Conservation (phyloP, 495 filamentous ascomycete genomes). For the Penicillium roqueforti region DNA sequence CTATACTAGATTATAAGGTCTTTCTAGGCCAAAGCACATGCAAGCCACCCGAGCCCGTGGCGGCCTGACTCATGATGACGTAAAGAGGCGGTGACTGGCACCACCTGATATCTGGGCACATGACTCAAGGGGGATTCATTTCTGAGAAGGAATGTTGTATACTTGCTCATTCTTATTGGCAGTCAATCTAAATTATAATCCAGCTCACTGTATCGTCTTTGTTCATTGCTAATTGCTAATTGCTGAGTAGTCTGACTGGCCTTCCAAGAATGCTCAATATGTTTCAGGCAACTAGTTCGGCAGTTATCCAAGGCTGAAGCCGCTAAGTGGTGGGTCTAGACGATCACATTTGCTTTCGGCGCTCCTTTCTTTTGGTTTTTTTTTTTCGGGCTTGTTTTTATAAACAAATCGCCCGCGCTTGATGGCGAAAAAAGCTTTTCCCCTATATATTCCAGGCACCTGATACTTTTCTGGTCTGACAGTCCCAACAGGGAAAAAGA, state of each 20-base stretch:
- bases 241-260: no score
- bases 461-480: background rate
- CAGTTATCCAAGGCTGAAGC: background rate
- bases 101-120: no score
- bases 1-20: no score
- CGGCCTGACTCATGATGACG: slow-evolving; percentile 1
- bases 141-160: no score
- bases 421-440: background rate
- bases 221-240: no score
- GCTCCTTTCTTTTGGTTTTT: background rate
- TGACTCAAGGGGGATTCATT: background rate
- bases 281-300: background rate
- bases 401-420: background rate
- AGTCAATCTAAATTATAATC: background rate
- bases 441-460: background rate
- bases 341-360: background rate
- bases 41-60: background rate
- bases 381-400: background rate
- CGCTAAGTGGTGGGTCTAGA: slow-evolving; percentile 2
- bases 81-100: background rate
- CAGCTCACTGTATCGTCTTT: no score
- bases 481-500: background rate
- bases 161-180: background rate
- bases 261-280: no score
- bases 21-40: no score